A percentile compares a stretch with the other conserved stretches of the same genome.
These are phyloP conservation scores for Secale cereale DNA, from an alignment of 176 grass and related monocot species.

Conservation along the genomic window DNA sequence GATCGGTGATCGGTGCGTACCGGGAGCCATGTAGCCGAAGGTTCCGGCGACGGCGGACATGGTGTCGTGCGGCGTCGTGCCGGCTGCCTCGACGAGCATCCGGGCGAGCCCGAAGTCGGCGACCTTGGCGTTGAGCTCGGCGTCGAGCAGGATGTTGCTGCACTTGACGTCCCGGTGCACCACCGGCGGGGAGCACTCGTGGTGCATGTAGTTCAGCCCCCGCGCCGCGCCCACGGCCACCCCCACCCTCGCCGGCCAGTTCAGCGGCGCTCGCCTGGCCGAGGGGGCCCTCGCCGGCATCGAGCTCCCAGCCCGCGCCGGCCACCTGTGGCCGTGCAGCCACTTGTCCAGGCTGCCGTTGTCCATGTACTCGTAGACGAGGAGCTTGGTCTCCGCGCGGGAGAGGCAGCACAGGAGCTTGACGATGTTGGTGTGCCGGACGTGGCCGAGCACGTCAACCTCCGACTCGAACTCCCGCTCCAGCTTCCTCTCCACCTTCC, in stretches of 20 bases:
- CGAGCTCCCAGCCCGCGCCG: neutral
- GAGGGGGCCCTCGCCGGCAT: neutral
- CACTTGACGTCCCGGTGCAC: constrained; percentile 86
- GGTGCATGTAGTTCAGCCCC: constrained; percentile 87
- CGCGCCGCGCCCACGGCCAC: constrained; percentile 62
- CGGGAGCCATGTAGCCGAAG: constrained; percentile 94
- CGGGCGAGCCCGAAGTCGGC: constrained; percentile 86
- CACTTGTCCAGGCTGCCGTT: constrained; percentile 72
- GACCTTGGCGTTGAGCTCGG: constrained; percentile 59
- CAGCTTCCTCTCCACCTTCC: constrained; percentile 35
- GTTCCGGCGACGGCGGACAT: constrained; percentile 64
- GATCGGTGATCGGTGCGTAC: constrained; percentile 24
- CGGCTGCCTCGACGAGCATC: constrained; percentile 44
- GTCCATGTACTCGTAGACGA: constrained; percentile 92
- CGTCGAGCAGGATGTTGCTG: constrained; percentile 86
- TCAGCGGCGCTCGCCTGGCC: constrained; percentile 17
- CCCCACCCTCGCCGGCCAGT: constrained; percentile 63
- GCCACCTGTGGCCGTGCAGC: constrained; percentile 50
- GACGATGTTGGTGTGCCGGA: constrained; percentile 80
- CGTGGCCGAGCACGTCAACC: constrained; percentile 63
- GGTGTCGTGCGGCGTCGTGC: constrained; percentile 18
- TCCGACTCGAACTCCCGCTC: constrained; percentile 79
- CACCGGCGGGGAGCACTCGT: constrained; percentile 70
- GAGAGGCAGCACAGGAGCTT: constrained; percentile 83
- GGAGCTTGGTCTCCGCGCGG: constrained; percentile 68